Evolutionary conservation across 2,329 filamentous ascomycete species (phyloP), one percentile per base, ranked within the genome.

Genomic region (Tolypocladium sp.): DNA sequence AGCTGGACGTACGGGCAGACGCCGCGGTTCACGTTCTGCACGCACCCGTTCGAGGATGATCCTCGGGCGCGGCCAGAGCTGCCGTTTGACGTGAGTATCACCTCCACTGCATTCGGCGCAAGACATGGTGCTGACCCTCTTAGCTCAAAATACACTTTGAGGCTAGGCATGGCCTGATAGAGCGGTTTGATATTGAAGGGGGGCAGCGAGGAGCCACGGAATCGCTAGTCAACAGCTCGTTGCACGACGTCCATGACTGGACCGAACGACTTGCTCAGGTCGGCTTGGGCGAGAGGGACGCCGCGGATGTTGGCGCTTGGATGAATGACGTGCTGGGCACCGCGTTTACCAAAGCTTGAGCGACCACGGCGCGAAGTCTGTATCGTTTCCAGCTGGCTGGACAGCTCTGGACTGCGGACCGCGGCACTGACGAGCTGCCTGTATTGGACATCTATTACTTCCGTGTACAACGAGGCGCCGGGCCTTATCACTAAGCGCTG

Each of bases 1-100:
- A 82, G 86, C 13, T 97, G 92, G 91, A 88, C 88, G 60, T 96
- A 88, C 73, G 83, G 83, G 2, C 92, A 96, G 74, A 96, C 92
- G 2, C 92, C 92, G 1, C 87, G 87, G 58, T 97, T 96, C 71
- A 85, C 82, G 9, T 86, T 93, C 64, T 85, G 83, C 4, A 86
- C 82, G 4, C 76, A 82, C 70, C 74, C 87, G 42, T 81, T 80
- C 62, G 77, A 84, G 63, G 77, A 84, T 49, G 79, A 89, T 73
- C 76, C 83, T 59, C 75, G 85, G 59, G 73, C 80, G 60, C 76
- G 84, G 44, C 83, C 84, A 1, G 65, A 70, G 0, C 61, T 82
- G 15, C 81, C 83, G 1, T 68, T 74, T 15, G 71, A 76, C 27
- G 73, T 88, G 63, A 71, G 73, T 64, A 13, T 3, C 3, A 9